Base-by-base conservation (phyloP, 306 rosid genomes). In the Clitoria ternatea region DNA sequence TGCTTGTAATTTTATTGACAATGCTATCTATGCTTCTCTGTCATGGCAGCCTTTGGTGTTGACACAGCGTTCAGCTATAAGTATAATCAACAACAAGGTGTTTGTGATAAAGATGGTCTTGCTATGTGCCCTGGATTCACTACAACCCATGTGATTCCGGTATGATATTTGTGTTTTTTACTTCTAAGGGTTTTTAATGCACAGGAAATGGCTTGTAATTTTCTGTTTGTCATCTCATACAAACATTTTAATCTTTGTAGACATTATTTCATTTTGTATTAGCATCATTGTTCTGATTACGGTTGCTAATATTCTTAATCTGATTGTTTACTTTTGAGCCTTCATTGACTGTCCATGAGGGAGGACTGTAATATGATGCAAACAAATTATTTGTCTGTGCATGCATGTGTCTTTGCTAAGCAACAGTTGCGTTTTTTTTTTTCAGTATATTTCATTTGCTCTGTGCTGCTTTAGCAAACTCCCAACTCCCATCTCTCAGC, bases 21-120 rank as follows among this genome's bases (percentile, higher is more conserved):
- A 44, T 71, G 61, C 45, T 53, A 55, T 76, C 24, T 74, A 12
- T 60, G 17, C 62, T 54, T 79, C 64, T 66, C 50, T 83, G 36
- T 65, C 47, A 75, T 77, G 66, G 72, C 91, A 94, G 99, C 97
- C 68, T 94, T 78, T 76, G 99, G 96, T 33, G 96, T 94, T 77
- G 99, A 94, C 73, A 92, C 96, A 64, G 95, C 95, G 64, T 94
- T 94, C 90, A 94, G 99, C 78, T 91, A 94, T 61, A 86, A 86
- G 70, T 89, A 91, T 77, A 94, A 94, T 78, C 87, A 91, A 78
- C 92, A 73, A 66, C 86, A 17, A 20, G 92, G 99, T 73, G 75
- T 94, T 77, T 94, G 97, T 67, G 77, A 83, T 69, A 89, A 85
- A 79, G 96, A 94, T 61, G 97, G 99, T 61, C 96, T 89, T 75